Evolutionary conservation across 2,329 filamentous ascomycete species (phyloP), one percentile per base, ranked within the genome.

Genomic region (Pyricularia grisea): DNA sequence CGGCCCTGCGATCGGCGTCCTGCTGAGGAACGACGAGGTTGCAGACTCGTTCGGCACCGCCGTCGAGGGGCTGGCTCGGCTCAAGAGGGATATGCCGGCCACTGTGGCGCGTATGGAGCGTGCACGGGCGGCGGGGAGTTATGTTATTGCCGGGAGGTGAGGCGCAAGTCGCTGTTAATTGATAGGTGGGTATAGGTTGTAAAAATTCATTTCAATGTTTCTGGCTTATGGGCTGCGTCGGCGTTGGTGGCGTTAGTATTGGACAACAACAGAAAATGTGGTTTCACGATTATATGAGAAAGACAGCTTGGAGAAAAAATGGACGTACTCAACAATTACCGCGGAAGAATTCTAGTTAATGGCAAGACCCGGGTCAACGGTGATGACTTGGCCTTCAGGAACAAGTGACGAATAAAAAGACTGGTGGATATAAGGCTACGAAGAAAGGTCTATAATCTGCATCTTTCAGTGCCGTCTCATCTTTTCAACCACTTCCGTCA

Each of bases 41-140:
- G 85, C 87, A 78, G 73, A 70, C 58, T 88, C 85, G 70, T 74
- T 71, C 63, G 76, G 71, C 1, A 77, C 72, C 11, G 85, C 85
- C 0, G 82, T 89, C 1, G 80, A 80, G 66, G 82, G 81, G 20
- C 73, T 90, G 68, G 83, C 79, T 3, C 77, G 81, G 72, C 72
- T 90, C 69, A 88, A 88, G 80, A 82, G 81, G 73, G 84, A 85
- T 50, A 85, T 90, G 84, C 86, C 88, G 20, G 82, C 85, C 25
- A 84, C 85, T 3, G 86, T 88, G 74, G 88, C 88, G 68, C 85
- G 82, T 76, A 89, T 89, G 84, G 87, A 90, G 80, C 82, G 87
- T 76, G 88, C 88, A 69, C 80, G 85, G 71, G 82, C 85, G 20
- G 88, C 87, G 27, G 85, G 84, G 20, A 82, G 85, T 72, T 88